Base-by-base conservation (phyloP, 2,329 filamentous ascomycete species). In the Hypoxylon sp. region DNA sequence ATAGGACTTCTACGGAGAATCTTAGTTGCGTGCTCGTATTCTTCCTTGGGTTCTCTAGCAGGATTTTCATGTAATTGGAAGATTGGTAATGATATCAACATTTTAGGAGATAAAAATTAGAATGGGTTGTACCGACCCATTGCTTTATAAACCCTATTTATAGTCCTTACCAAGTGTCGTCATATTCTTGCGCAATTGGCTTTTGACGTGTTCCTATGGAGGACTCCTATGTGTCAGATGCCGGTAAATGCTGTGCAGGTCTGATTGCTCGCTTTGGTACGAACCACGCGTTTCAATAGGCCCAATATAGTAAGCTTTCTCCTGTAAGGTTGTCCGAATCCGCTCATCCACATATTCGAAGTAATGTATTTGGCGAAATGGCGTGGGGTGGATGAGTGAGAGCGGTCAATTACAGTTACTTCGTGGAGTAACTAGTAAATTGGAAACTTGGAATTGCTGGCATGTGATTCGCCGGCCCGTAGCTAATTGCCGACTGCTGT, bases 401-500 rank as follows among this genome's bases (percentile, higher is more conserved):
- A 11, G 51, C 56, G 62, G 62, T 61, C 62, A 65, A 29, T 10
- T 17, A 37, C 46, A 65, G 27, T 10, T 17, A 37, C 46, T 27
- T 56, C 46, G 29, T 27, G 62, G 48, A 59, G 62, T 44, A 39
- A 62, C 15, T 46, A 44, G 21, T 44, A n/a, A 44, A 37, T 21
- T 27, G 53, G 39, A 17, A 56, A 21, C 24, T 13, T 31, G 21
- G 29, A 10, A 31, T 31, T 39, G n/a, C 6, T 44, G 39, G 21
- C 13, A 37, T 17, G 27, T 51, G 35, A 54, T 62, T 37, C 48
- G 21, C 46, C 19, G 24, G 17, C 32, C 39, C 62, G 39, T 53
- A 58, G 53, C 11, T 44, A 48, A 62, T 21, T 66, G 50, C 59
- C 65, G 58, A 67, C 21, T 37, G 35, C 31, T 50, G 44, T 15